Percentiles rank a stretch among this genome's conserved stretches.
Evolutionary conservation across 169 alveolate species (phyloP).

Genomic region (Plasmodium vivax): DNA sequence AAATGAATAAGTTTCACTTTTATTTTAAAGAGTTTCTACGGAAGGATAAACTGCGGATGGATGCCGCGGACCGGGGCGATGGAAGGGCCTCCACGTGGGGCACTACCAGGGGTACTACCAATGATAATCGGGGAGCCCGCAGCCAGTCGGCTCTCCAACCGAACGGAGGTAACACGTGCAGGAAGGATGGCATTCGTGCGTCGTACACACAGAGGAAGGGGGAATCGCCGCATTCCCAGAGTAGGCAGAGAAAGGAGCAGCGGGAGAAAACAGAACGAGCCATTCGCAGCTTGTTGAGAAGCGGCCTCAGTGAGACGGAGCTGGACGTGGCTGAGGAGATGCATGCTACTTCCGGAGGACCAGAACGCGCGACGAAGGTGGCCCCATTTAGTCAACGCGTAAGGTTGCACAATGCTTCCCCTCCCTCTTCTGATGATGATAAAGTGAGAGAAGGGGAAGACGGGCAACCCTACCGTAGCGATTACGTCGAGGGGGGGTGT

Average conservation of each 20-base stretch:
- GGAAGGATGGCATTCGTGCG: background rate
- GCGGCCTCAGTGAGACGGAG: background rate
- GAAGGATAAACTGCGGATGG: background rate
- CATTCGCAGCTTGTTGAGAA: background rate
- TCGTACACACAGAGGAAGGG: background rate
- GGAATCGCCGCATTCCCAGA: background rate
- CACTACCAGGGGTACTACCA: background rate
- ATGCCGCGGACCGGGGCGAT: background rate
- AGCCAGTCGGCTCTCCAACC: background rate
- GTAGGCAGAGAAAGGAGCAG: background rate
- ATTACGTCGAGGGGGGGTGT: background rate
- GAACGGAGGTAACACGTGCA: background rate
- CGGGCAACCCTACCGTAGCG: background rate
- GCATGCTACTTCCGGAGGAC: background rate
- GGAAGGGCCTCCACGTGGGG: background rate
- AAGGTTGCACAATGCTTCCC: background rate
- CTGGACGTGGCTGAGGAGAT: background rate
- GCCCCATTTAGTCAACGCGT: background rate
- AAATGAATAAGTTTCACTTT: slow-evolving; percentile 57
- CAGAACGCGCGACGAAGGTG: background rate
- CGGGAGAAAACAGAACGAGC: background rate
- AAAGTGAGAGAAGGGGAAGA: background rate
- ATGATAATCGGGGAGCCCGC: background rate
- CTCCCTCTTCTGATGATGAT: background rate
- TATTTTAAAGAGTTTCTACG: slow-evolving; percentile 23